Conservation (phyloP, 306 rosid genomes). For the Parietaria judaica region DNA sequence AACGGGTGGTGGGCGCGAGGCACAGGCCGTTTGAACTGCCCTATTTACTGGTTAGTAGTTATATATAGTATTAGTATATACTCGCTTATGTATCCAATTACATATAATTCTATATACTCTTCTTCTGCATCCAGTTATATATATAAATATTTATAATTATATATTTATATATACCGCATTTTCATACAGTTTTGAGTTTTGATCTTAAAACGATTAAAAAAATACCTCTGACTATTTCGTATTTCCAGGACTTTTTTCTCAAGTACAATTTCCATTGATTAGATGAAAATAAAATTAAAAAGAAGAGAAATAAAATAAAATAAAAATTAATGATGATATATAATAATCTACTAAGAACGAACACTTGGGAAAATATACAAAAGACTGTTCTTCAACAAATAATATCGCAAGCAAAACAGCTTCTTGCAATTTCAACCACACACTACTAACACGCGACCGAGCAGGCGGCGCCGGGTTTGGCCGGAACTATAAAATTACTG, state of each 20-base stretch:
- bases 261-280: neutral
- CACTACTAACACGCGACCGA: constrained; percentile 43
- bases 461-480: constrained; percentile 60
- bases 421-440: constrained; percentile 21
- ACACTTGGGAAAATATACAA: constrained; percentile 25
- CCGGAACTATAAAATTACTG: constrained; percentile 45
- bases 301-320: neutral
- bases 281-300: neutral
- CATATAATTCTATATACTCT: too few species aligned
- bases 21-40: too few species aligned
- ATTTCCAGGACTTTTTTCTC: neutral
- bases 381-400: constrained; percentile 21
- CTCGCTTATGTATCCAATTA: too few species aligned
- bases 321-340: constrained; percentile 14
- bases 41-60: too few species aligned
- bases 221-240: too few species aligned
- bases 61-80: too few species aligned
- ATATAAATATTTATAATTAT: too few species aligned
- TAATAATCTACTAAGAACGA: constrained; percentile 10
- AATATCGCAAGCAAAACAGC: constrained; percentile 22
- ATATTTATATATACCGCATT: too few species aligned
- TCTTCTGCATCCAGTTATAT: too few species aligned
- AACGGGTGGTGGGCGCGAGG: too few species aligned
- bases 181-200: too few species aligned
- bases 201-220: neutral